Evolutionary conservation across 768 basidiomycete genomes (phyloP).

Genomic region (Tricholomella constricta): DNA sequence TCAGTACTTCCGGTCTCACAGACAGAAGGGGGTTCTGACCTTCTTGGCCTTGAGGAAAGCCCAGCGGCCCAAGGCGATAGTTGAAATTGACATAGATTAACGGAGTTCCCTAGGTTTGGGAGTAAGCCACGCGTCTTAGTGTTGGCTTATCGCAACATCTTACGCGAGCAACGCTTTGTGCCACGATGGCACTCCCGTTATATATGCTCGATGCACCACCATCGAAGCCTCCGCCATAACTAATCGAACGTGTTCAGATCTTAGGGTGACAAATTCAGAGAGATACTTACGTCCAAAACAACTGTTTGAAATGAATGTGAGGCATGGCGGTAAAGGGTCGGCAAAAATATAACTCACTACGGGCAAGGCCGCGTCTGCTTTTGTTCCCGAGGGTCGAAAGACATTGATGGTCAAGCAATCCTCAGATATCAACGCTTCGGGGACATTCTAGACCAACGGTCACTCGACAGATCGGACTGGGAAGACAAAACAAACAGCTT

Average conservation of each 20-base stretch:
- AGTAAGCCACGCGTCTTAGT: conserved; percentile 26
- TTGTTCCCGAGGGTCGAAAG: conserved; percentile 46
- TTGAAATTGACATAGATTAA: conserved; percentile 52
- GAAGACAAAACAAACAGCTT: conserved; percentile 33
- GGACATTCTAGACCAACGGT: conserved; percentile 26
- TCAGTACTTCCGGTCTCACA: background rate
- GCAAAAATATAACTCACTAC: conserved; percentile 29
- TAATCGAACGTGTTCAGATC: background rate
- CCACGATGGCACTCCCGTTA: conserved; percentile 29
- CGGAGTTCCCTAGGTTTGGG: conserved; percentile 33
- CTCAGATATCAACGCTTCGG: conserved; percentile 44
- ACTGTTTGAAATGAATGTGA: conserved; percentile 14
- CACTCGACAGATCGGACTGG: background rate
- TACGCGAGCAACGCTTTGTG: conserved; percentile 25
- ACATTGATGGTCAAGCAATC: conserved; percentile 65
- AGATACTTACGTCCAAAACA: conserved; percentile 41
- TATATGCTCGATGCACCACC: conserved; percentile 19
- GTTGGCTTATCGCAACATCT: conserved; percentile 26
- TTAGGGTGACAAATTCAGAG: background rate
- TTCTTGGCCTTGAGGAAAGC: conserved; percentile 44
- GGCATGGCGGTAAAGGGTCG: background rate
- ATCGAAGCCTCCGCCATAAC: conserved; percentile 27
- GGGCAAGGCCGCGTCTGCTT: conserved; percentile 32
- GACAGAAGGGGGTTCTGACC: background rate
- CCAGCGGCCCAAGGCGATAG: conserved; percentile 52